Percentiles rank a stretch among this genome's conserved stretches.
These are phyloP conservation scores for Zostera marina DNA, from an alignment of 116 monocot species.

Conservation along the genomic window DNA sequence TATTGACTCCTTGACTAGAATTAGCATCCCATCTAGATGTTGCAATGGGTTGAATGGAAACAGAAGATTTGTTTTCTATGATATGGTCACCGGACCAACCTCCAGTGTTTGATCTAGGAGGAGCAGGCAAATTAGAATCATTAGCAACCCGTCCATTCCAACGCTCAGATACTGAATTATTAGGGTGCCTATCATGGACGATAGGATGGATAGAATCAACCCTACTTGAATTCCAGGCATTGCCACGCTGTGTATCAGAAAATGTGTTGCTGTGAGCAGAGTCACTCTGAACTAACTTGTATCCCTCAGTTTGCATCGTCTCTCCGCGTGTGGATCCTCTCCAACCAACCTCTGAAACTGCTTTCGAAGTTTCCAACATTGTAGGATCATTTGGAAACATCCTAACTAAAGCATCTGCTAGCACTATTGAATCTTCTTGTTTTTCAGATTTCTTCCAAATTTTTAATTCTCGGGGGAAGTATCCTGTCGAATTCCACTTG, in stretches of 20 bases:
- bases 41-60: slow-evolving; percentile 9
- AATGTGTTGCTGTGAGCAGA: slow-evolving; percentile 6
- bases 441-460: slow-evolving; percentile 68
- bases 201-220: slow-evolving; percentile 4
- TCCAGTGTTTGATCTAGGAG: slow-evolving; percentile 9
- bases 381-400: slow-evolving; percentile 45
- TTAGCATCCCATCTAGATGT: slow-evolving; percentile 6
- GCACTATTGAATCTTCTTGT: slow-evolving; percentile 66
- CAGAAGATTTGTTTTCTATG: slow-evolving; percentile 10
- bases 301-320: too few relatives aligned
- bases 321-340: too few relatives aligned
- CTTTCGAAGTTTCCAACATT: background rate
- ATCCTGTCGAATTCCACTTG: slow-evolving; percentile 80
- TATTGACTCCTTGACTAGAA: slow-evolving; percentile 1
- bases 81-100: slow-evolving; percentile 14
- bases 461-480: slow-evolving; percentile 60
- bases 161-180: slow-evolving; percentile 5
- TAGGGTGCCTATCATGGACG: slow-evolving; percentile 14
- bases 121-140: slow-evolving; percentile 17
- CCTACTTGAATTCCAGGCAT: slow-evolving; percentile 16
- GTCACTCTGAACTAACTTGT: slow-evolving; percentile 4
- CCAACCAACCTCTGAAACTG: too few relatives aligned
- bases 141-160: slow-evolving; percentile 16
- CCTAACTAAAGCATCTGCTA: slow-evolving; percentile 73
- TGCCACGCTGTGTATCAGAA: slow-evolving; percentile 11